Conservation (phyloP, 2,329 filamentous ascomycete genomes). For the Xylariaceae sp. region DNA sequence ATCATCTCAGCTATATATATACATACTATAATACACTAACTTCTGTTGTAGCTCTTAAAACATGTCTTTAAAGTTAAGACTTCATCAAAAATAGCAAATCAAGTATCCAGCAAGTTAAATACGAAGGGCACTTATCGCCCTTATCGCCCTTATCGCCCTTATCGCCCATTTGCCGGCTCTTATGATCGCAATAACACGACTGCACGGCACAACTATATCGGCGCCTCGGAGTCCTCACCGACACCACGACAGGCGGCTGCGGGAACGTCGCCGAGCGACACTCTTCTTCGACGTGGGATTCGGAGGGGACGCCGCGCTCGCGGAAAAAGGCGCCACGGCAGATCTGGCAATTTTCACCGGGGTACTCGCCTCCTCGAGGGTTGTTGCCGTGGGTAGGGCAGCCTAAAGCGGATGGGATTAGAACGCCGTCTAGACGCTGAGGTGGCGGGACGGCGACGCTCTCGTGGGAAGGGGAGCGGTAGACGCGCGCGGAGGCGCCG, state of each 20-base stretch:
- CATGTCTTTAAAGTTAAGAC: too few relatives aligned
- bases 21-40: too few relatives aligned
- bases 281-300: constrained; percentile 5
- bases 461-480: constrained; percentile 13
- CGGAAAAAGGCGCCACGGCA: constrained; percentile 18
- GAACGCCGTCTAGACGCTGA: constrained; percentile 16
- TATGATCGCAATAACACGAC: constrained; percentile 32
- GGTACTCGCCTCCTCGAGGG: background rate
- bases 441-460: constrained; percentile 17
- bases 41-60: too few relatives aligned
- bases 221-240: constrained; percentile 22
- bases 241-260: constrained; percentile 9
- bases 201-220: constrained; percentile 32
- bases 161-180: background rate
- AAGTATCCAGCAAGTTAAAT: background rate
- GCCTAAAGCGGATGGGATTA: background rate
- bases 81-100: too few relatives aligned
- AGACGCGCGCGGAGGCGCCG: constrained; percentile 12
- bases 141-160: background rate
- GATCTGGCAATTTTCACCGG: too few relatives aligned
- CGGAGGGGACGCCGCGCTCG: constrained; percentile 30
- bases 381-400: background rate
- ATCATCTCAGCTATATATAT: too few relatives aligned
- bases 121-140: constrained; percentile 7
- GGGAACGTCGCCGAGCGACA: constrained; percentile 7